Evolutionary conservation across 495 filamentous ascomycete genomes (phyloP), one percentile per base, ranked within the genome.

Genomic region (Lepraria neglecta): DNA sequence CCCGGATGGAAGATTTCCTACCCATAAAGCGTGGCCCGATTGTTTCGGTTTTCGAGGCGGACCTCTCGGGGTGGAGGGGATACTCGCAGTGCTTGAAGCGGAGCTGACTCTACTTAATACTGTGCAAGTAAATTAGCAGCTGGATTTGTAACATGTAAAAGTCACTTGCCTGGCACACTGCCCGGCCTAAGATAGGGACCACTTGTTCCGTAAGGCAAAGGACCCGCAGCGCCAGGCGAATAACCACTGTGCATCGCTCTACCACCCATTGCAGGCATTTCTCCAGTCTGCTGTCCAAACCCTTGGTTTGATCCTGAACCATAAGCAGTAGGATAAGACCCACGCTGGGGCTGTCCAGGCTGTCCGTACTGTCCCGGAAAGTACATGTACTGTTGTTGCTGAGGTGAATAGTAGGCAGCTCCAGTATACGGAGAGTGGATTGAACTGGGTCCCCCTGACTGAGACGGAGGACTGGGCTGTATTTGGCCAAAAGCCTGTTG

Each of bases 11-110:
- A 98, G 78, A 72, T 98, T 98, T 28, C 94, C 94, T 27, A 97
- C 90, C 94, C 94, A 98, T 28, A 98, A 83, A 4, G 94, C 92
- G 72, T 96, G 89, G 3, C 94, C 94, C 9, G 87, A 88, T 74
- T 97, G 91, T 69, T 89, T 90, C 30, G 92, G 92, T 67, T 96
- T 97, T 66, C 92, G 80, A 14, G 91, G 90, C 15, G 92, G 91
- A n/a, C 91, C 92, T 65, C 91, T 83, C 52, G 89, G 88, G 33
- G 88, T 79, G 42, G 76, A 74, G 15, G 74, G 71, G 53, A 68
- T 65, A 33, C 64, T 59, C 7, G 65, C 61, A 12, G 67, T 58
- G 45, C 59, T 65, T 40, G 70, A 65, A 7, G 50, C 46, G 35
- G 66, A 58, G 51, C 45, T 67, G 65, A 38, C 61, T 56, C 31